Evolutionary conservation across 2,329 filamentous ascomycete species (phyloP).

Genomic region (Pseudocercospora fijiensis): DNA sequence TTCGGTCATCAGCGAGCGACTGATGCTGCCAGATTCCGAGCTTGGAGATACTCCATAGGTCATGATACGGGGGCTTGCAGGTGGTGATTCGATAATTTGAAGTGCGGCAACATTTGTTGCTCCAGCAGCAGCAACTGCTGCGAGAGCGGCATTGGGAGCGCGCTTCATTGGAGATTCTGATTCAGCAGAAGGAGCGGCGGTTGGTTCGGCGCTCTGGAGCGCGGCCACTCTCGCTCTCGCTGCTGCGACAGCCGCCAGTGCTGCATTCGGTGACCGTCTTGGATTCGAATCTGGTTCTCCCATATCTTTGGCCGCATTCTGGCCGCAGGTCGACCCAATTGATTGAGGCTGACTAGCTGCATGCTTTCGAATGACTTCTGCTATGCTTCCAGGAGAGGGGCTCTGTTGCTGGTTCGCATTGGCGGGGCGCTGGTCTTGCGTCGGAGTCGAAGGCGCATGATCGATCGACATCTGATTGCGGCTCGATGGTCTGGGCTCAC

Average conservation of each 20-base stretch:
- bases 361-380: constrained; percentile 10
- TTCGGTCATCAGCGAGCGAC: constrained; percentile 16
- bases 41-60: constrained; percentile 7
- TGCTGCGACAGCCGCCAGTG: neutral
- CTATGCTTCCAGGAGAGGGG: constrained; percentile 7
- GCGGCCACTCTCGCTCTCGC: constrained; percentile 3
- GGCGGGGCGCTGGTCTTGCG: neutral
- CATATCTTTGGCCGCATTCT: neutral
- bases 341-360: neutral
- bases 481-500: neutral
- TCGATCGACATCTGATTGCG: neutral
- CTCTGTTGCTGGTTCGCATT: neutral
- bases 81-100: constrained; percentile 10
- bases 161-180: constrained; percentile 6
- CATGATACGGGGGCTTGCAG: constrained; percentile 3
- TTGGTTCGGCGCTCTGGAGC: neutral
- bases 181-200: neutral
- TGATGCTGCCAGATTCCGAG: constrained; percentile 11
- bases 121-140: constrained; percentile 24
- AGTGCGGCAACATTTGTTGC: constrained; percentile 28
- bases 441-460: neutral
- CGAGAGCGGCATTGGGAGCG: neutral
- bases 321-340: neutral
- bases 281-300: neutral
- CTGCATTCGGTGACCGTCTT: neutral